Evolutionary conservation across 164 flowering plant species (phyloP).

Genomic region (Hamamelis virginiana): DNA sequence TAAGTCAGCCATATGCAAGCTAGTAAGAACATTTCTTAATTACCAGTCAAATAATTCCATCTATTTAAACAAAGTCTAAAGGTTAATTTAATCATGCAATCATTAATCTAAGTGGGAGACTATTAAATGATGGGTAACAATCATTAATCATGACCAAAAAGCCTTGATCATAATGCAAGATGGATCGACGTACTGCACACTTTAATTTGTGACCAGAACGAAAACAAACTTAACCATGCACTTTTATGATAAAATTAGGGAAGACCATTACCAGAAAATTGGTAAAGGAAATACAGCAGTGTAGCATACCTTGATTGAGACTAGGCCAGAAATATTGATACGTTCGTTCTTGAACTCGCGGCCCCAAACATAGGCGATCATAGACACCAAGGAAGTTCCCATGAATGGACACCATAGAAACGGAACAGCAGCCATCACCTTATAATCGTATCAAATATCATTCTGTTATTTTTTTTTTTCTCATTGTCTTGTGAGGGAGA

Average conservation of each 20-base stretch:
- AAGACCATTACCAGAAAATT: not conserved
- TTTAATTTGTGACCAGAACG: not conserved
- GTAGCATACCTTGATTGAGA: conserved; percentile 46
- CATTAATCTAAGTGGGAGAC: no score
- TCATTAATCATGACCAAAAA: no score
- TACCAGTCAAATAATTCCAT: no score
- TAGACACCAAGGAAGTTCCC: conserved; percentile 53
- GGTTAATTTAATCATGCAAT: no score
- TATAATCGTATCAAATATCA: not conserved
- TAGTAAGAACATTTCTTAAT: not conserved
- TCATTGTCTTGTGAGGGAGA: not conserved
- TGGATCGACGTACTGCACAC: no score
- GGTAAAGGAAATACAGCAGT: no score
- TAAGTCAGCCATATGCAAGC: not conserved
- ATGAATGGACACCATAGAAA: conserved; percentile 34
- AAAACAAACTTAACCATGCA: not conserved
- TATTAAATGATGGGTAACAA: no score
- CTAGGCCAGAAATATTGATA: conserved; percentile 47
- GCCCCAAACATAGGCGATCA: conserved; percentile 62
- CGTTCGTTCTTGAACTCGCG: conserved; percentile 58
- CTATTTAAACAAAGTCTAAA: no score
- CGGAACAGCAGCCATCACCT: conserved; percentile 49
- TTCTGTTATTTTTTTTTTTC: not conserved
- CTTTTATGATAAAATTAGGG: no score
- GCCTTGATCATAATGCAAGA: no score